Base-by-base conservation (phyloP, 805 yeast genomes). In the Teunomyces funiuensis region DNA sequence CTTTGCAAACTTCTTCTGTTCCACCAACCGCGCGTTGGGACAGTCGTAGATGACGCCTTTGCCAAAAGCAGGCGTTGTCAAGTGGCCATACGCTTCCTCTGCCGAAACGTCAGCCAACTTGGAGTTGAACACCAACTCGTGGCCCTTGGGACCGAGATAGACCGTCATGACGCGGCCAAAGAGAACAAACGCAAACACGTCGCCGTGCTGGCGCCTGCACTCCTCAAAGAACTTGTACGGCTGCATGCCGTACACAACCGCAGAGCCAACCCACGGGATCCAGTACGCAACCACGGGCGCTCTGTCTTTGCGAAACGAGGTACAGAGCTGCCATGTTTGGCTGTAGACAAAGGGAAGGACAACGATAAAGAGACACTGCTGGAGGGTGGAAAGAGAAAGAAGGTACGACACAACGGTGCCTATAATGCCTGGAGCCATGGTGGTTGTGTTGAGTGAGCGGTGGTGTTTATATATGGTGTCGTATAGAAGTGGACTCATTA, bases 41-140 rank as follows among this genome's bases (percentile, higher is more conserved):
- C 97, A 91, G 67, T 91, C 99, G 62, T 91, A 91, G 39, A 91
- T 85, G 40, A 91, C 99, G 55, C 98, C 98, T 57, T 88, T 81
- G 56, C 99, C 99, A 53, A 91, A 91, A 9, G 88, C 97, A 11
- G 99, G 99, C 13, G 98, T 91, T 10, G 99, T 91, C 64, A 91
- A 76, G 60, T 90, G 96, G 46, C 82, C 75, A 69, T 91, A 91
- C 25, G 97, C 97, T 36, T 86, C 97, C 63, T 93, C 98, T 33
- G 99, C 98, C 34, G 90, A 83, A 18, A 90, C 97, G 54, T 88
- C 95, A 22, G 82, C 79, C 42, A 86, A 74, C 65, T 86, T 90
- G 31, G 96, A 88, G 65, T 93, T 93, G 53, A 91, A 80, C 30
- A 91, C 89, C 61, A 91, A 89, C 63, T 91, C 99, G 65, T 93